phyloP scores from a whole-genome alignment of 1,284 basidiomycete genomes.

The Pseudozyma sp. region DNA sequence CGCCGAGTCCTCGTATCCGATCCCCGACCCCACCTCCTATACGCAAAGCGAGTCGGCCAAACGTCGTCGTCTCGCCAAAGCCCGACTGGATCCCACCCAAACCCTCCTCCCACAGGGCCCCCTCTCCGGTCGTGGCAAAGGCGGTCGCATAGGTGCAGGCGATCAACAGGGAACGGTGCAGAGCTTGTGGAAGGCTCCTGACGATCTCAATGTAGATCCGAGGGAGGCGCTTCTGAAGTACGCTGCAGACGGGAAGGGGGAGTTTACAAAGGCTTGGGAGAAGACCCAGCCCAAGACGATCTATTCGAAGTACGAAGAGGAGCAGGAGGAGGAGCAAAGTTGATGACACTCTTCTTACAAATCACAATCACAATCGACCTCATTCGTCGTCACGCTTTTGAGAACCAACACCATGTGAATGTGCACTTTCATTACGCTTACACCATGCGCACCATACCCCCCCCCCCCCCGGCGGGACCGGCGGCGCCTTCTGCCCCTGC shows the following conservation, averaged over 20 bases:
- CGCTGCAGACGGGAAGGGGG: conserved; percentile 72
- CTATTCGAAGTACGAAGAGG: conserved; percentile 37
- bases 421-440: too few relatives aligned
- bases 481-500: conserved; percentile 5
- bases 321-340: not conserved
- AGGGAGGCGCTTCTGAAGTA: conserved; percentile 95
- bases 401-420: too few relatives aligned
- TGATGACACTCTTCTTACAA: not conserved
- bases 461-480: conserved; percentile 5
- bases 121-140: conserved; percentile 87
- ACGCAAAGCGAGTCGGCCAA: conserved; percentile 70
- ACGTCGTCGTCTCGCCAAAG: conserved; percentile 87
- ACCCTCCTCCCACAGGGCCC: conserved; percentile 76
- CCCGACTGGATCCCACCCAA: conserved; percentile 78
- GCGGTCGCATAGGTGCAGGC: conserved; percentile 92
- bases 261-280: conserved; percentile 83
- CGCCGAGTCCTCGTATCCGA: conserved; percentile 15
- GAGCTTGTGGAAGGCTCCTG: conserved; percentile 75
- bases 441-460: not conserved
- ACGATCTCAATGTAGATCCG: conserved; percentile 74
- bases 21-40: conserved; percentile 67
- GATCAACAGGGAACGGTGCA: conserved; percentile 95
- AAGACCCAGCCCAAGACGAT: conserved; percentile 58
- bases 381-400: too few relatives aligned
- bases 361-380: too few relatives aligned